A percentile compares a stretch with the other conserved stretches of the same genome.
phyloP scores from a whole-genome alignment of 1,139 yeast species.

The Yamadazyma dushanensis region DNA sequence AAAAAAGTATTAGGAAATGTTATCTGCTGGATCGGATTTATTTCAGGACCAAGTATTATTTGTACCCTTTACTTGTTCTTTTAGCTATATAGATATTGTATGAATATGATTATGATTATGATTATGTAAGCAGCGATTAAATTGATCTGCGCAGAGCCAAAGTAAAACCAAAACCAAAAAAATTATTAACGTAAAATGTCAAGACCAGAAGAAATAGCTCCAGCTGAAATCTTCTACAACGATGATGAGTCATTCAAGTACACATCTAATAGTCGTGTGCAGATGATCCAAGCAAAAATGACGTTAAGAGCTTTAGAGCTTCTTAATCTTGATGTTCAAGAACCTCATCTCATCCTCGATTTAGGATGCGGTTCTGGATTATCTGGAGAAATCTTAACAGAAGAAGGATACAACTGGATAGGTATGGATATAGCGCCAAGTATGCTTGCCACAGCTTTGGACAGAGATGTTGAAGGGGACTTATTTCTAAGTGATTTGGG shows the following conservation, averaged over 20 bases:
- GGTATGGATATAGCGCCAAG: slow-evolving; percentile 97
- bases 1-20: slow-evolving; percentile 70
- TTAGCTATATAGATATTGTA: slow-evolving; percentile 22
- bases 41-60: slow-evolving; percentile 86
- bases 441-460: slow-evolving; percentile 93
- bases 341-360: slow-evolving; percentile 77
- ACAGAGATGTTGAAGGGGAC: slow-evolving; percentile 92
- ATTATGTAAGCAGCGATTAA: no score
- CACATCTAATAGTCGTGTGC: slow-evolving; percentile 92
- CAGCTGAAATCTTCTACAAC: slow-evolving; percentile 94
- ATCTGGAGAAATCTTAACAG: slow-evolving; percentile 89
- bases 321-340: slow-evolving; percentile 62
- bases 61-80: slow-evolving; percentile 83
- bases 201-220: slow-evolving; percentile 96
- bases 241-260: slow-evolving; percentile 87
- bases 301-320: slow-evolving; percentile 89
- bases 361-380: slow-evolving; percentile 98
- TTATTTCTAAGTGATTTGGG: slow-evolving; percentile 91
- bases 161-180: no score
- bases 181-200: no score
- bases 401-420: slow-evolving; percentile 92
- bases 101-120: background rate
- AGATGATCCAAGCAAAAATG: slow-evolving; percentile 97
- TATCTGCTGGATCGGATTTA: slow-evolving; percentile 89
- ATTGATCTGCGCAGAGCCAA: slow-evolving; percentile 1